phyloP scores from a whole-genome alignment of 306 rosid species.

The Cucumis melo region DNA sequence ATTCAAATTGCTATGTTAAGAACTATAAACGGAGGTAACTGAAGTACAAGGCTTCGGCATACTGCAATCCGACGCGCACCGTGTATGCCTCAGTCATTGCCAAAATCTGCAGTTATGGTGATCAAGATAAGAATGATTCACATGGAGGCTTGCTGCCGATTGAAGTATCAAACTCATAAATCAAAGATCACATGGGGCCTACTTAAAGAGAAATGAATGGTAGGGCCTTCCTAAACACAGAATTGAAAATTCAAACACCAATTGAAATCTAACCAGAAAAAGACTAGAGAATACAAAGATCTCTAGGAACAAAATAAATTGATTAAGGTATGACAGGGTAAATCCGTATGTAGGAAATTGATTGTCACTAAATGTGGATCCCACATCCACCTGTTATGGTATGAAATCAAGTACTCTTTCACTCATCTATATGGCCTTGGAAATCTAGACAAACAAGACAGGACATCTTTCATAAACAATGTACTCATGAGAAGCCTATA shows the following conservation, averaged over 20 bases:
- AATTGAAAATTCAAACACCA: background rate
- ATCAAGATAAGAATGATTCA: background rate
- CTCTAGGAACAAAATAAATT: background rate
- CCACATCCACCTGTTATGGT: too few species aligned
- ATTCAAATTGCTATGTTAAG: slow-evolving; percentile 1
- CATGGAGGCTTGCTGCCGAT: background rate
- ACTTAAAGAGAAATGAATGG: background rate
- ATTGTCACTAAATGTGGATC: too few species aligned
- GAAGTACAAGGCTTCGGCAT: background rate
- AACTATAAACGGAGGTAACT: background rate
- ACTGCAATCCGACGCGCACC: background rate
- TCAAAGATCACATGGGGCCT: background rate
- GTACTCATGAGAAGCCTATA: too few species aligned
- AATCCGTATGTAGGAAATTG: too few species aligned
- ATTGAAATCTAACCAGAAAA: background rate
- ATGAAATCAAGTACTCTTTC: too few species aligned
- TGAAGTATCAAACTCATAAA: too few species aligned
- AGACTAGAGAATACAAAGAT: background rate
- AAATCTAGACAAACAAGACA: too few species aligned
- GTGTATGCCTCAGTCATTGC: background rate
- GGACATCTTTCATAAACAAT: too few species aligned
- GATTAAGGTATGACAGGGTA: too few species aligned
- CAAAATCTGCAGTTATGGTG: background rate
- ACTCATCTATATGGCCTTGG: too few species aligned
- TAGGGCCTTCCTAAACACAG: background rate